A percentile compares a stretch with the other conserved stretches of the same genome.
These are phyloP conservation scores for Hypoxylon fuscum DNA, from an alignment of 495 filamentous ascomycete genomes.

Conservation along the genomic window DNA sequence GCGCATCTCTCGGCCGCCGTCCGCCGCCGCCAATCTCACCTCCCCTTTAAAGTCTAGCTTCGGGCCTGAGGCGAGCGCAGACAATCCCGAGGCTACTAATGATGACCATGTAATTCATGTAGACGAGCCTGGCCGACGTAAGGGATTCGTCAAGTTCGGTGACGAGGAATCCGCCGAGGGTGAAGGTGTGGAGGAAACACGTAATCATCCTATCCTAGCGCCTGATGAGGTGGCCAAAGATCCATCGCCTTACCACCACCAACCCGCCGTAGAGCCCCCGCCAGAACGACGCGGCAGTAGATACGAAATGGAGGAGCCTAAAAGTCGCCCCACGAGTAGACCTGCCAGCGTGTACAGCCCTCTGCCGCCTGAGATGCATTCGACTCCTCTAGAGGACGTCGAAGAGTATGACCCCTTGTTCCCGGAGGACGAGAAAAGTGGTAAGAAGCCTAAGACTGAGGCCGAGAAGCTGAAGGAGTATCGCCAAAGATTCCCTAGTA, in stretches of 20 bases:
- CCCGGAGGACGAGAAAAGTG: slow-evolving; percentile 77
- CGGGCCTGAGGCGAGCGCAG: slow-evolving; percentile 26
- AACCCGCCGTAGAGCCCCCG: slow-evolving; percentile 74
- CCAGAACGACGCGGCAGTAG: slow-evolving; percentile 67
- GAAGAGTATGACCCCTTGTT: slow-evolving; percentile 97
- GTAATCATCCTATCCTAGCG: slow-evolving; percentile 83
- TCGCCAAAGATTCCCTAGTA: slow-evolving; percentile 86
- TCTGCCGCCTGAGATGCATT: slow-evolving; percentile 55
- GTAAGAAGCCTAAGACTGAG: slow-evolving; percentile 55
- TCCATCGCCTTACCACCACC: slow-evolving; percentile 61
- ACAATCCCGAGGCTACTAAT: slow-evolving; percentile 24
- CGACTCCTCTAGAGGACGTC: slow-evolving; percentile 84
- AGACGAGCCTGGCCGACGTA: slow-evolving; percentile 70
- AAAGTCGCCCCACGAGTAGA: slow-evolving; percentile 78
- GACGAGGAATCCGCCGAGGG: slow-evolving; percentile 60
- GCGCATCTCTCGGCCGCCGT: slow-evolving; percentile 67
- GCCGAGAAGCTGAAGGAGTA: slow-evolving; percentile 63
- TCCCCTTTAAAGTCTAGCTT: slow-evolving; percentile 37
- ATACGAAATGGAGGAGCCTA: slow-evolving; percentile 61
- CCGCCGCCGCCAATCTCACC: slow-evolving; percentile 44
- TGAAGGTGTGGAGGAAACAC: slow-evolving; percentile 62
- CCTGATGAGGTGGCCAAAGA: slow-evolving; percentile 90
- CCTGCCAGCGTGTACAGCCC: slow-evolving; percentile 66
- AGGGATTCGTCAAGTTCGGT: slow-evolving; percentile 59
- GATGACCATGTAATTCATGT: slow-evolving; percentile 77